Evolutionary conservation across 1,284 basidiomycete species (phyloP).

Genomic region (Marasmius sp.): DNA sequence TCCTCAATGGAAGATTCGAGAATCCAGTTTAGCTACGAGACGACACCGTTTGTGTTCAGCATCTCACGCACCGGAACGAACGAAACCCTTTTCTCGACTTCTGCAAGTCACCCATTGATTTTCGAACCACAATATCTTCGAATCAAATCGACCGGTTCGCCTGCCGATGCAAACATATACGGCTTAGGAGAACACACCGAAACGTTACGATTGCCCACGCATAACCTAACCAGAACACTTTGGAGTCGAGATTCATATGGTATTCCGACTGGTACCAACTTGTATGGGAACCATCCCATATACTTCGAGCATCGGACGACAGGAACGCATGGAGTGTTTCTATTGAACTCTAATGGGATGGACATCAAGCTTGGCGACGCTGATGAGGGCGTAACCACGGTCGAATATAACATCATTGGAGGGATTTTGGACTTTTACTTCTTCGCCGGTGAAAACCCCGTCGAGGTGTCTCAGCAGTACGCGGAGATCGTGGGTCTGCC

Average conservation of each 20-base stretch:
- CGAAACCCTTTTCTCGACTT: constrained; percentile 71
- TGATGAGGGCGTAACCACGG: constrained; percentile 33
- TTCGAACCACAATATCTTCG: constrained; percentile 82
- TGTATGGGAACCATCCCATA: constrained; percentile 72
- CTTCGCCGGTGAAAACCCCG: constrained; percentile 67
- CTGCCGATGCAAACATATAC: constrained; percentile 67
- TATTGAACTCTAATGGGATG: constrained; percentile 73
- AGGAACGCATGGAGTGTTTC: constrained; percentile 67
- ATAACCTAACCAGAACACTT: constrained; percentile 63
- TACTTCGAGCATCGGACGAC: constrained; percentile 67
- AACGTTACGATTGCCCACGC: constrained; percentile 58
- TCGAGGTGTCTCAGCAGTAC: constrained; percentile 64
- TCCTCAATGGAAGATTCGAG: constrained; percentile 31
- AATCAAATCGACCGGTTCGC: constrained; percentile 52
- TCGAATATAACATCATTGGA: constrained; percentile 75
- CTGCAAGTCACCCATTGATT: constrained; percentile 54
- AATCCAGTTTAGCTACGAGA: constrained; percentile 67
- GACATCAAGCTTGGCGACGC: constrained; percentile 64
- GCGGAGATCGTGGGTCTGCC: constrained; percentile 60
- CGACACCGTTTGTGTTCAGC: constrained; percentile 71
- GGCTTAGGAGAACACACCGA: constrained; percentile 78
- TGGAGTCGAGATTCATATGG: constrained; percentile 69
- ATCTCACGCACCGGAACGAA: constrained; percentile 54
- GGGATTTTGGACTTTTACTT: constrained; percentile 78
- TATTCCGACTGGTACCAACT: constrained; percentile 51